phyloP scores from a whole-genome alignment of 176 grass and related monocot genomes.

The Aegilops sharonensis region DNA sequence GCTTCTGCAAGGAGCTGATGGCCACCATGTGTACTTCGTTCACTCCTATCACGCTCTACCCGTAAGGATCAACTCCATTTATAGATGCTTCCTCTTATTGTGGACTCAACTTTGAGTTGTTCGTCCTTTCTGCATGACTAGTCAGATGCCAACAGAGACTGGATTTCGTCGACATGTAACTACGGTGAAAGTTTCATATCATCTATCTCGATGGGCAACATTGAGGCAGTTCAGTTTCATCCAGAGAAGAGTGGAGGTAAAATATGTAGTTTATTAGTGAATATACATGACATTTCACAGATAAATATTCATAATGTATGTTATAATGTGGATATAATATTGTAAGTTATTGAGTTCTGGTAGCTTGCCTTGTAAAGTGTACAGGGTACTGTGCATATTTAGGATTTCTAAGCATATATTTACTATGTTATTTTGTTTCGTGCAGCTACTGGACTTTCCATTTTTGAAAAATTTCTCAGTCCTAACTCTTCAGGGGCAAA shows the following conservation, averaged over 20 bases:
- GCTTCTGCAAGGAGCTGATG: slow-evolving; percentile 74
- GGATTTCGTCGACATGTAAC: slow-evolving; percentile 87
- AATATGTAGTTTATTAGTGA: slow-evolving; percentile 11
- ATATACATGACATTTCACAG: not conserved
- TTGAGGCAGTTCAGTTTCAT: slow-evolving; percentile 95
- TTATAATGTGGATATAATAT: not conserved
- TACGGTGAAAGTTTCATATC: slow-evolving; percentile 88
- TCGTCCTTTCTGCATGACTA: slow-evolving; percentile 43
- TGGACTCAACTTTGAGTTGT: slow-evolving; percentile 33
- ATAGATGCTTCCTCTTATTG: slow-evolving; percentile 4
- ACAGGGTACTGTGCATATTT: not conserved
- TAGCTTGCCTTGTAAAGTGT: not conserved
- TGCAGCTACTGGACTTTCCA: slow-evolving; percentile 82
- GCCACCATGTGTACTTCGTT: slow-evolving; percentile 94
- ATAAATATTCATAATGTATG: not conserved
- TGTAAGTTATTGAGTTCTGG: not conserved
- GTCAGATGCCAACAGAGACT: slow-evolving; percentile 87
- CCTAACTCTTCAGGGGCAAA: slow-evolving; percentile 60
- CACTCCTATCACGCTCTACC: slow-evolving; percentile 84
- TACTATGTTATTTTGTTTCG: not conserved
- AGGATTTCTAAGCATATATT: not conserved
- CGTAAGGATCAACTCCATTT: slow-evolving; percentile 37
- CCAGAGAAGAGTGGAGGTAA: slow-evolving; percentile 99
- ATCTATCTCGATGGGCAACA: slow-evolving; percentile 87
- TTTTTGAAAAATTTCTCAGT: slow-evolving; percentile 80